Percentiles rank a stretch among this genome's conserved stretches.
These are phyloP conservation scores for Ceratocystis diversiconidia DNA, from an alignment of 2,329 filamentous ascomycete genomes.

Conservation along the genomic window DNA sequence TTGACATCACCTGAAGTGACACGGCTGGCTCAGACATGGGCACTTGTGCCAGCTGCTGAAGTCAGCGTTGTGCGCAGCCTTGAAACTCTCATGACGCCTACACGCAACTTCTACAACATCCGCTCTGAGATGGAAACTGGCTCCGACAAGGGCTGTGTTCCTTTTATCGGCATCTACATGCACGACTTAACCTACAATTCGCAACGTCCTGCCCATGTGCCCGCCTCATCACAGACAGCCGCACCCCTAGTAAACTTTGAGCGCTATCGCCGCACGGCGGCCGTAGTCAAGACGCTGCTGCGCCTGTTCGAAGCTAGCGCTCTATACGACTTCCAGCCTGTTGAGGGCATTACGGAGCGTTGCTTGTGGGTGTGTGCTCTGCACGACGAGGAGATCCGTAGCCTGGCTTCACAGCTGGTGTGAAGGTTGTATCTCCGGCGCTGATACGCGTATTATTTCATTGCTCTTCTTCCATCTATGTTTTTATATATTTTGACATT, in stretches of 20 bases:
- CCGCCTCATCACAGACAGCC: conserved; percentile 46
- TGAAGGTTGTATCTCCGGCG: conserved; percentile 19
- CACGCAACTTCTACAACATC: conserved; percentile 63
- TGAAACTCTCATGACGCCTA: conserved; percentile 59
- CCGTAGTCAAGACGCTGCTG: conserved; percentile 65
- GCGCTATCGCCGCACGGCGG: conserved; percentile 59
- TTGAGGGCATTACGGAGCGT: conserved; percentile 63
- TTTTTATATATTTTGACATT: conserved; percentile 8
- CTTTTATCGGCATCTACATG: conserved; percentile 72
- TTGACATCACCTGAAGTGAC: conserved; percentile 59
- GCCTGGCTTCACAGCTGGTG: conserved; percentile 37
- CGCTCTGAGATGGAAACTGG: conserved; percentile 64
- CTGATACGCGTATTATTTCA: neutral
- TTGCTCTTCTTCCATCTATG: neutral
- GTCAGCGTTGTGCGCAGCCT: conserved; percentile 51
- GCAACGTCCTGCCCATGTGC: conserved; percentile 60
- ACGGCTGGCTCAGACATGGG: conserved; percentile 57
- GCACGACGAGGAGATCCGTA: conserved; percentile 58
- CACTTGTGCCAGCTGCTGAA: conserved; percentile 51
- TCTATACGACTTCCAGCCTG: conserved; percentile 57
- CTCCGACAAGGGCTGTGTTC: conserved; percentile 59
- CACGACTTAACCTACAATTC: conserved; percentile 73
- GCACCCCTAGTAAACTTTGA: conserved; percentile 72
- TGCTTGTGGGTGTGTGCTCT: conserved; percentile 77
- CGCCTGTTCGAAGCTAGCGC: conserved; percentile 67